Evolutionary conservation across 1,139 yeast species (phyloP).

Genomic region (Debaryomyces singareniensis): DNA sequence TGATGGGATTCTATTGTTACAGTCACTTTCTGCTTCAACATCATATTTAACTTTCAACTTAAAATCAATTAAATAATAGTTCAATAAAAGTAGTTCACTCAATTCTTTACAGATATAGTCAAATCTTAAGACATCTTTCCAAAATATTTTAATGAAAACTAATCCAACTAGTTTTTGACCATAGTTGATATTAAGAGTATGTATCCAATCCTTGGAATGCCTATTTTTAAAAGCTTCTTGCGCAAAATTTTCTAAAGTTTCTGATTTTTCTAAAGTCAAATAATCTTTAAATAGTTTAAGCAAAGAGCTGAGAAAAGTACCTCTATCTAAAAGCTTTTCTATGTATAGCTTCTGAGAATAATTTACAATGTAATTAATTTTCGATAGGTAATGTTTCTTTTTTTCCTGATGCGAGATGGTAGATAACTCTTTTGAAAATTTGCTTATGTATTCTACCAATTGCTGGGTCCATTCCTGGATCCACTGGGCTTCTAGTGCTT

Average conservation of each 20-base stretch:
- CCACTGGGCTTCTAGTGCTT: constrained; percentile 54
- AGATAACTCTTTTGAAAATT: constrained; percentile 37
- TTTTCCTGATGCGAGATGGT: constrained; percentile 19
- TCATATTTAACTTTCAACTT: constrained; percentile 9
- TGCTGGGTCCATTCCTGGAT: constrained; percentile 86
- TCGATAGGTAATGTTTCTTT: constrained; percentile 43
- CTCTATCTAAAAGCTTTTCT: constrained; percentile 60
- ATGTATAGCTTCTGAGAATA: constrained; percentile 60
- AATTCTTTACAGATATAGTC: constrained; percentile 57
- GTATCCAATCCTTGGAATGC: constrained; percentile 5
- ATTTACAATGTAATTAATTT: constrained; percentile 53
- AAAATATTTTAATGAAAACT: constrained; percentile 58
- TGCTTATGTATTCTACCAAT: constrained; percentile 53
- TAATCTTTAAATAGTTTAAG: constrained; percentile 50
- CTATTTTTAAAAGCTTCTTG: background rate
- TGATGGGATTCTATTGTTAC: constrained; percentile 5
- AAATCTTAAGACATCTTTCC: constrained; percentile 55
- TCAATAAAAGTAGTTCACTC: constrained; percentile 47
- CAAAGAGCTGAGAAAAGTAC: constrained; percentile 56
- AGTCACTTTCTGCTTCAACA: background rate
- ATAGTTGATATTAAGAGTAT: constrained; percentile 22
- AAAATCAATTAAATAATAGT: constrained; percentile 28
- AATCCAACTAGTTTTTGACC: constrained; percentile 40
- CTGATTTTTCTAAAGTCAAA: constrained; percentile 13
- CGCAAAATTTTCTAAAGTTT: background rate